Conservation (phyloP, 352 stramenopile genomes). For the Phytopythium helicoides region DNA sequence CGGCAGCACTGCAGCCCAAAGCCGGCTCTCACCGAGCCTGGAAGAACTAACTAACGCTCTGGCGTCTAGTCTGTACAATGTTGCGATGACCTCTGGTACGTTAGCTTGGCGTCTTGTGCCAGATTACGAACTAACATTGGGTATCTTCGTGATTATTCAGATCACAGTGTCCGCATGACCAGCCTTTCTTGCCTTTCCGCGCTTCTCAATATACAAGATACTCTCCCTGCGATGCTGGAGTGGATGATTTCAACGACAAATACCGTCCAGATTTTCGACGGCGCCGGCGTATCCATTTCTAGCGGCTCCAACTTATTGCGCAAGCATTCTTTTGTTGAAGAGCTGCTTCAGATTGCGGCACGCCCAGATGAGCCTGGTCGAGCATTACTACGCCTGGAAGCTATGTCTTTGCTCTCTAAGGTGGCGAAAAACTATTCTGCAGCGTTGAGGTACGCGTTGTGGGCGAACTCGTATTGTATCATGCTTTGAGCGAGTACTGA, state of each 20-base stretch:
- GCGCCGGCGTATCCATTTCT: constrained; percentile 61
- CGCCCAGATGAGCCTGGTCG: constrained; percentile 51
- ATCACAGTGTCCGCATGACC: constrained; percentile 76
- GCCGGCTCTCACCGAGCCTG: constrained; percentile 49
- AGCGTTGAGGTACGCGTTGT: constrained; percentile 58
- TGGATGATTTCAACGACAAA: constrained; percentile 69
- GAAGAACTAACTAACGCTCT: constrained; percentile 65
- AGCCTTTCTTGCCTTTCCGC: constrained; percentile 78
- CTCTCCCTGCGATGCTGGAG: constrained; percentile 57
- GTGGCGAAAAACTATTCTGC: constrained; percentile 80
- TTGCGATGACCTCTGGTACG: constrained; percentile 55
- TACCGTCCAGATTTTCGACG: constrained; percentile 37
- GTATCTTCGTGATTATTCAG: too few species aligned
- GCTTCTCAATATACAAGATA: constrained; percentile 70
- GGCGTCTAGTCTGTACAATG: constrained; percentile 64
- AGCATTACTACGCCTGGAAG: constrained; percentile 64
- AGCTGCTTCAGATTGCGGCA: constrained; percentile 68
- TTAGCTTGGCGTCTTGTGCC: not conserved
- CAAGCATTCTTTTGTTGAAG: constrained; percentile 70
- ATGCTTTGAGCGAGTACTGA: not conserved
- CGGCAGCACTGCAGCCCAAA: constrained; percentile 39
- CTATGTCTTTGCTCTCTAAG: constrained; percentile 83
- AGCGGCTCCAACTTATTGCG: constrained; percentile 56
- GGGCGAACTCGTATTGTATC: too few species aligned
- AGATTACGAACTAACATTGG: too few species aligned